phyloP scores from a whole-genome alignment of 768 basidiomycete genomes.

The Trametes gibbosa region DNA sequence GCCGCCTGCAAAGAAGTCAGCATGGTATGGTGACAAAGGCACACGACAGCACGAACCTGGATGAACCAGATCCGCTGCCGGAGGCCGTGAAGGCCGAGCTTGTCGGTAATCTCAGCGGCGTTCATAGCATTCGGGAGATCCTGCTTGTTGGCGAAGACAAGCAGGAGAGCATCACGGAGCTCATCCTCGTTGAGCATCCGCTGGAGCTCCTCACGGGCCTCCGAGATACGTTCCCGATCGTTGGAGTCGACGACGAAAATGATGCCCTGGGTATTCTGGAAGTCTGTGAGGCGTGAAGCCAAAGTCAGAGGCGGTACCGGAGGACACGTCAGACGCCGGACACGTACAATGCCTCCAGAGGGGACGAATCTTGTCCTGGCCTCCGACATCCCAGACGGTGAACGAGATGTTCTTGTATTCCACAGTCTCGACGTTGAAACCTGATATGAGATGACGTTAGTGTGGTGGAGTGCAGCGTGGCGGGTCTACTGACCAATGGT shows the following conservation, averaged over 20 bases:
- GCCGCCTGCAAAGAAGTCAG: slow-evolving; percentile 61
- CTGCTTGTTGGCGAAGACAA: slow-evolving; percentile 99
- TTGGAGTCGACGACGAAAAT: slow-evolving; percentile 99
- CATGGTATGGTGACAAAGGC: slow-evolving; percentile 7
- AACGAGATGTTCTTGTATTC: slow-evolving; percentile 99
- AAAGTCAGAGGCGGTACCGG: slow-evolving; percentile 12
- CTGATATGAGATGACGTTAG: slow-evolving; percentile 41
- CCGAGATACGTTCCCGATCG: slow-evolving; percentile 98
- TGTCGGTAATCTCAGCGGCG: slow-evolving; percentile 98
- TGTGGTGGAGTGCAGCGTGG: neutral
- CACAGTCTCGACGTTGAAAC: slow-evolving; percentile 99
- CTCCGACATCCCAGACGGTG: slow-evolving; percentile 99
- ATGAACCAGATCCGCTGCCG: slow-evolving; percentile 99
- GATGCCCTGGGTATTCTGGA: slow-evolving; percentile 99
- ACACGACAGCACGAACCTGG: slow-evolving; percentile 52
- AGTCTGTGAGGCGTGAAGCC: slow-evolving; percentile 57
- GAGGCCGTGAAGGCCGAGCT: slow-evolving; percentile 96
- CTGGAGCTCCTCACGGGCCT: slow-evolving; percentile 98
- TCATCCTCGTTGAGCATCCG: slow-evolving; percentile 99
- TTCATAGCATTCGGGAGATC: slow-evolving; percentile 99
- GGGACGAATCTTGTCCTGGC: slow-evolving; percentile 99
- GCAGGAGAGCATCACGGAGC: slow-evolving; percentile 94
- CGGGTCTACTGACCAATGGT: slow-evolving; percentile 80
- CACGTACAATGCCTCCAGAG: slow-evolving; percentile 99
- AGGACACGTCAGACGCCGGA: slow-evolving; percentile 18